Percentiles rank a stretch among this genome's conserved stretches.
phyloP scores from a whole-genome alignment of 768 basidiomycete genomes.

The Gloeophyllum trabeum region DNA sequence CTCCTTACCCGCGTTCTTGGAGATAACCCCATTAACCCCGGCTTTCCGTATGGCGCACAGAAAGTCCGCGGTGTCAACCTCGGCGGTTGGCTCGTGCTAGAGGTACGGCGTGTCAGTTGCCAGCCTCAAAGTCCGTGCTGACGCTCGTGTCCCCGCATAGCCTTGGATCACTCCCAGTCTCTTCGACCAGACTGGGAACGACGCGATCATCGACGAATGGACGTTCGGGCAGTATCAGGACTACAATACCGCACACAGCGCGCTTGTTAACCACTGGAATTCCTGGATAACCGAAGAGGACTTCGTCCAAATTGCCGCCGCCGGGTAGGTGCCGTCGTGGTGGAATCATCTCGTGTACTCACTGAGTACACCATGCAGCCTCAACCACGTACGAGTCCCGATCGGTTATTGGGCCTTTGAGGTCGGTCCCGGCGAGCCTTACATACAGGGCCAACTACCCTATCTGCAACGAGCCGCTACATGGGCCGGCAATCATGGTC shows the following conservation, averaged over 20 bases:
- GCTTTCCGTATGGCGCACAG: conserved; percentile 63
- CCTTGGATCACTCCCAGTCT: conserved; percentile 75
- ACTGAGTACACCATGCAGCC: conserved; percentile 24
- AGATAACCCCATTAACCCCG: conserved; percentile 28
- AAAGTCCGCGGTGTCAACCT: conserved; percentile 80
- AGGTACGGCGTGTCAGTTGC: conserved; percentile 28
- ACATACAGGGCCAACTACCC: conserved; percentile 63
- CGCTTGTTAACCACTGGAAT: conserved; percentile 58
- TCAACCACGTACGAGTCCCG: conserved; percentile 77
- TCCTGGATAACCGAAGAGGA: conserved; percentile 81
- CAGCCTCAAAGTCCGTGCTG: conserved; percentile 4
- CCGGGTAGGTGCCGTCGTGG: conserved; percentile 39
- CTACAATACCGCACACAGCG: conserved; percentile 31
- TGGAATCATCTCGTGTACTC: conserved; percentile 4
- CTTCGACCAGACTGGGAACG: conserved; percentile 54
- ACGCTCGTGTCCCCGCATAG: conserved; percentile 32
- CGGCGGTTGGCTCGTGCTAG: conserved; percentile 52
- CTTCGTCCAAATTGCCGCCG: conserved; percentile 61
- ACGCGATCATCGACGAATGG: conserved; percentile 61
- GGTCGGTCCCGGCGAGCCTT: conserved; percentile 67
- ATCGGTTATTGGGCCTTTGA: conserved; percentile 92
- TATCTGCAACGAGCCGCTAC: conserved; percentile 55
- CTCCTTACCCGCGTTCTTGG: conserved; percentile 6
- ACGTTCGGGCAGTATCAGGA: conserved; percentile 62
- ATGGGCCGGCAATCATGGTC: conserved; percentile 59